These are phyloP conservation scores for Trichothecium sympodiale DNA, from an alignment of 2,329 filamentous ascomycete genomes.

Conservation along the genomic window DNA sequence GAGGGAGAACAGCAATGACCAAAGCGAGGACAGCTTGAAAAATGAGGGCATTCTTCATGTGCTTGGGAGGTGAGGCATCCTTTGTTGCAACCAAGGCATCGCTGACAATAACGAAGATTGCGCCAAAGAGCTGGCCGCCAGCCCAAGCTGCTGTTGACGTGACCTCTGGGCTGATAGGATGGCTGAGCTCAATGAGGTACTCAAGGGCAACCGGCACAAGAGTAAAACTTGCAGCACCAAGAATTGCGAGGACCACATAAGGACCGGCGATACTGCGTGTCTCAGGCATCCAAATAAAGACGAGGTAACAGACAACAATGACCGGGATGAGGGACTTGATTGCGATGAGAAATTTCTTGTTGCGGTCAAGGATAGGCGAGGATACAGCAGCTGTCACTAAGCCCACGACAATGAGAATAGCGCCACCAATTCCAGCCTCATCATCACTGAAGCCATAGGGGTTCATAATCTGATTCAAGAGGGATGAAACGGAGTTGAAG, in stretches of 20 bases:
- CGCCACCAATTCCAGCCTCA: slow-evolving; percentile 81
- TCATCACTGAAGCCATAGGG: slow-evolving; percentile 79
- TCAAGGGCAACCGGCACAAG: slow-evolving; percentile 80
- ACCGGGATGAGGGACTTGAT: slow-evolving; percentile 68
- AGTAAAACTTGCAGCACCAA: slow-evolving; percentile 71
- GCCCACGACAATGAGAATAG: slow-evolving; percentile 79
- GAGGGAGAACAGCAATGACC: slow-evolving; percentile 52
- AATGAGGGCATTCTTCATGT: slow-evolving; percentile 66
- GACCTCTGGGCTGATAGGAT: slow-evolving; percentile 78
- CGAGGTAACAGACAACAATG: slow-evolving; percentile 61
- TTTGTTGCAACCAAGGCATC: slow-evolving; percentile 55
- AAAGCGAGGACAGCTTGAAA: slow-evolving; percentile 67
- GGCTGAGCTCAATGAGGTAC: slow-evolving; percentile 75
- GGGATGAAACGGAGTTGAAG: slow-evolving; percentile 84
- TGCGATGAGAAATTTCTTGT: slow-evolving; percentile 64
- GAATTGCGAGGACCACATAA: slow-evolving; percentile 62
- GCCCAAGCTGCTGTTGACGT: slow-evolving; percentile 77
- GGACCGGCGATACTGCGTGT: slow-evolving; percentile 53
- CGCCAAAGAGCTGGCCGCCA: slow-evolving; percentile 76
- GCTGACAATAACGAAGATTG: slow-evolving; percentile 72
- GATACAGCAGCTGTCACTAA: slow-evolving; percentile 65
- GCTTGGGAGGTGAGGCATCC: slow-evolving; percentile 46
- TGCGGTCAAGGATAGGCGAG: slow-evolving; percentile 75
- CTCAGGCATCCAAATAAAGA: slow-evolving; percentile 66
- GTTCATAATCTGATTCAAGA: slow-evolving; percentile 80